Conservation (phyloP, 495 filamentous ascomycete genomes). For the Podospora bellae-mahoneyi region DNA sequence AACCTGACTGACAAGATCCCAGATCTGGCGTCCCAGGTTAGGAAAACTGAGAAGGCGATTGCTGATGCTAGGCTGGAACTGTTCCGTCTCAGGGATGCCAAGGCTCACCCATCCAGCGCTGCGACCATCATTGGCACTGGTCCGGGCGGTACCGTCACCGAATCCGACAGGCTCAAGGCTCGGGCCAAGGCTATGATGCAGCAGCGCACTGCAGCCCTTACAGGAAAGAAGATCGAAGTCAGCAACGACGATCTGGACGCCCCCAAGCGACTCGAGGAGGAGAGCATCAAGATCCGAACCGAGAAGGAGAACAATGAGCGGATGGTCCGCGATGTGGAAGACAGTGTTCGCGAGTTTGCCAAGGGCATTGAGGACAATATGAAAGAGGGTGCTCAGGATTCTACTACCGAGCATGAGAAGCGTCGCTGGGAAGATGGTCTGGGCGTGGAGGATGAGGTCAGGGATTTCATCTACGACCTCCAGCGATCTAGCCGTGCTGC, state of each 20-base stretch:
- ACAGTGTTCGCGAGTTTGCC: slow-evolving; percentile 88
- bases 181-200: slow-evolving; percentile 98
- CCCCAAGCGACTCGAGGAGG: slow-evolving; percentile 80
- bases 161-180: slow-evolving; percentile 91
- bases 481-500: slow-evolving; percentile 78
- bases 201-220: slow-evolving; percentile 86
- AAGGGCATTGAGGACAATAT: slow-evolving; percentile 79
- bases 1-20: slow-evolving; percentile 84
- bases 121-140: slow-evolving; percentile 89
- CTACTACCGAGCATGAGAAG: slow-evolving; percentile 76
- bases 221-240: slow-evolving; percentile 69
- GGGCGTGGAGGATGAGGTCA: slow-evolving; percentile 93
- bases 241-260: slow-evolving; percentile 68
- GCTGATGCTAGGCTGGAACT: slow-evolving; percentile 90
- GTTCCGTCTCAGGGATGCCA: slow-evolving; percentile 90
- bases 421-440: slow-evolving; percentile 95
- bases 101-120: slow-evolving; percentile 79
- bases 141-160: slow-evolving; percentile 85
- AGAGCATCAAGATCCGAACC: slow-evolving; percentile 71
- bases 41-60: slow-evolving; percentile 86
- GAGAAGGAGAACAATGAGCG: slow-evolving; percentile 92
- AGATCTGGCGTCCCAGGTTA: slow-evolving; percentile 84
- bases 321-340: slow-evolving; percentile 96
- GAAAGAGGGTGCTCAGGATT: slow-evolving; percentile 70
- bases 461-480: slow-evolving; percentile 95